These are phyloP conservation scores for Umbelopsis sp. DNA, from an alignment of 192 early-diverging fungal species.

Conservation along the genomic window DNA sequence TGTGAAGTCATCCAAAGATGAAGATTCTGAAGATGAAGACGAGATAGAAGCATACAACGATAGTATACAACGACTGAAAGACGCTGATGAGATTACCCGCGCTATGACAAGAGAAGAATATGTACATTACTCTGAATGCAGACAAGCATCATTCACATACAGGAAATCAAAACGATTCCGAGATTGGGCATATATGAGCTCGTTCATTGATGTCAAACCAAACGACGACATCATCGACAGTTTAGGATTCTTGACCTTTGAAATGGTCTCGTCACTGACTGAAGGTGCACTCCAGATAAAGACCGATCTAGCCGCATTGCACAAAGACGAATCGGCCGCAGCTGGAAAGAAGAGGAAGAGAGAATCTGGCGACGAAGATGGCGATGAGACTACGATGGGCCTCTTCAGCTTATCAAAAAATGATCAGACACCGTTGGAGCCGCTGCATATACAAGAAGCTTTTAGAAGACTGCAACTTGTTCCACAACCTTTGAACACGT, in stretches of 20 bases:
- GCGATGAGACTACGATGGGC: constrained; percentile 47
- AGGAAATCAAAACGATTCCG: constrained; percentile 91
- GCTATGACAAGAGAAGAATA: constrained; percentile 99
- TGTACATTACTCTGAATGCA: constrained; percentile 96
- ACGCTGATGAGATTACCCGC: constrained; percentile 90
- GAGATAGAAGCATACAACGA: constrained; percentile 91
- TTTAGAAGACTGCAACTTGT: constrained; percentile 81
- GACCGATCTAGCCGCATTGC: constrained; percentile 53
- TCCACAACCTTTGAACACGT: constrained; percentile 76
- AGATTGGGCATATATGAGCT: constrained; percentile 93
- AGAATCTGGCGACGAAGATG: constrained; percentile 30
- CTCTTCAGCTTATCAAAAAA: constrained; percentile 81
- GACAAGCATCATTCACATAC: constrained; percentile 97
- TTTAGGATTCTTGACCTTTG: constrained; percentile 92
- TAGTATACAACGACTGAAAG: constrained; percentile 77
- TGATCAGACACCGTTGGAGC: constrained; percentile 79
- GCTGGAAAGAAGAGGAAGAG: constrained; percentile 25
- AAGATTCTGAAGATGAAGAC: constrained; percentile 85
- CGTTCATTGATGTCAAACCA: constrained; percentile 87
- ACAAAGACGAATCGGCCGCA: constrained; percentile 21
- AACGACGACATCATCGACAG: constrained; percentile 96
- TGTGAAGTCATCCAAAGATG: constrained; percentile 43
- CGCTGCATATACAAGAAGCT: constrained; percentile 92
- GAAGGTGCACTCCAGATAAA: constrained; percentile 85
- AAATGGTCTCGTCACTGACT: constrained; percentile 92